These are phyloP conservation scores for Boeremia lycopersici DNA, from an alignment of 2,329 filamentous ascomycete genomes.

Conservation along the genomic window DNA sequence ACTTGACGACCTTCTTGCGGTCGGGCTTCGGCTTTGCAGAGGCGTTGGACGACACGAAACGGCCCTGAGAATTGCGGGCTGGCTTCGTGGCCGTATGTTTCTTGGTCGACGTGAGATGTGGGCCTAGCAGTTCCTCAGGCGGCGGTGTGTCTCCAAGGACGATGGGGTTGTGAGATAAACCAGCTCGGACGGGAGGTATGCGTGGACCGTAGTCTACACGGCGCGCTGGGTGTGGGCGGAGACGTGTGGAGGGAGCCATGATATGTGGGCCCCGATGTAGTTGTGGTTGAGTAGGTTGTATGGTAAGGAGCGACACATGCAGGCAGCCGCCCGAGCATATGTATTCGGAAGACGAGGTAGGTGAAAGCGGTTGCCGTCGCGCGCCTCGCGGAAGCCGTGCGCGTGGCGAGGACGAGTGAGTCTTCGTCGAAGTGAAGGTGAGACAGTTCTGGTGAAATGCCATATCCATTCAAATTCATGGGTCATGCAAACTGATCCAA, in stretches of 20 bases:
- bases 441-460: background rate
- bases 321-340: conserved; percentile 1
- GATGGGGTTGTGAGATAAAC: conserved; percentile 1
- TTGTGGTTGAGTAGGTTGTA: background rate
- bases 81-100: background rate
- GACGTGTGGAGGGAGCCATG: conserved; percentile 22
- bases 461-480: background rate
- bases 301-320: background rate
- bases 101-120: background rate
- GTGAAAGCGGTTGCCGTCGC: conserved; percentile 5
- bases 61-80: background rate
- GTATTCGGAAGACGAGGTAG: background rate
- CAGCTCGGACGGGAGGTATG: background rate
- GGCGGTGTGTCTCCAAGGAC: conserved; percentile 2
- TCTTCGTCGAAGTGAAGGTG: background rate
- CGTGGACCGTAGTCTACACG: conserved; percentile 7
- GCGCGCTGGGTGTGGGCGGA: conserved; percentile 6
- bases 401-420: background rate
- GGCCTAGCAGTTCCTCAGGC: background rate
- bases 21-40: conserved; percentile 6
- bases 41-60: conserved; percentile 8
- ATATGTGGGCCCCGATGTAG: background rate
- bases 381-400: background rate
- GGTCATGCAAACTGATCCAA: background rate
- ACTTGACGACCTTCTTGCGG: conserved; percentile 5